A percentile compares a stretch with the other conserved stretches of the same genome.
Conservation (phyloP, 345 rosid genomes). For the Corymbia maculata region DNA sequence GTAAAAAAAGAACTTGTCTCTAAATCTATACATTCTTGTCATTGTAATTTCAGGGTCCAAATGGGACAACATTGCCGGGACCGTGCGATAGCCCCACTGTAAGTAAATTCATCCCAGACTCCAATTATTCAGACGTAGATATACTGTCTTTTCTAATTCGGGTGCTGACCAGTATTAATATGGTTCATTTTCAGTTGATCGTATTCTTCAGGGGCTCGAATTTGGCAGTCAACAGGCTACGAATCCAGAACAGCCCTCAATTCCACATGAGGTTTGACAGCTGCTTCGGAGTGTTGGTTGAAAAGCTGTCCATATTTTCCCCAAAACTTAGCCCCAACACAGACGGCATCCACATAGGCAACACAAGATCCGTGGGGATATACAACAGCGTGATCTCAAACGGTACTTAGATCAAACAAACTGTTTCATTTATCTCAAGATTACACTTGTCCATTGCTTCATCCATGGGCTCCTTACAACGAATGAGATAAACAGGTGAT, state of each 20-base stretch:
- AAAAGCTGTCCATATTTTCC: conserved; percentile 56
- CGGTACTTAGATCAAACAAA: conserved; percentile 25
- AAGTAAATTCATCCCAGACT: conserved; percentile 9
- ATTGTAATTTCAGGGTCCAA: conserved; percentile 46
- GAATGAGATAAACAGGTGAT: conserved; percentile 40
- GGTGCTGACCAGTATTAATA: neutral
- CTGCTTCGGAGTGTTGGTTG: conserved; percentile 64
- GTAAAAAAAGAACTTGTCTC: neutral
- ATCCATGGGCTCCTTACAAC: neutral
- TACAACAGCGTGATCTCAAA: conserved; percentile 68
- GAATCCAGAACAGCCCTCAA: conserved; percentile 86
- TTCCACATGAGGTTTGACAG: conserved; percentile 91
- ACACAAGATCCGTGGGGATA: conserved; percentile 74
- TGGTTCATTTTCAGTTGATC: conserved; percentile 42
- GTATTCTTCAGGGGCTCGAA: conserved; percentile 93
- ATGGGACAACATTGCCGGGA: conserved; percentile 46
- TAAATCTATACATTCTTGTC: neutral
- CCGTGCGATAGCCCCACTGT: conserved; percentile 88
- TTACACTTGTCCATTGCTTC: neutral
- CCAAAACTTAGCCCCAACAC: conserved; percentile 97
- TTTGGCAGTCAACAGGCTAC: conserved; percentile 49
- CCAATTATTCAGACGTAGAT: neutral
- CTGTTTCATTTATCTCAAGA: neutral
- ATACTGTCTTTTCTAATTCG: neutral
- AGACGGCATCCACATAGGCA: conserved; percentile 78